Base-by-base conservation (phyloP, 192 early-diverging fungal genomes). In the Chytriomyces sp. region DNA sequence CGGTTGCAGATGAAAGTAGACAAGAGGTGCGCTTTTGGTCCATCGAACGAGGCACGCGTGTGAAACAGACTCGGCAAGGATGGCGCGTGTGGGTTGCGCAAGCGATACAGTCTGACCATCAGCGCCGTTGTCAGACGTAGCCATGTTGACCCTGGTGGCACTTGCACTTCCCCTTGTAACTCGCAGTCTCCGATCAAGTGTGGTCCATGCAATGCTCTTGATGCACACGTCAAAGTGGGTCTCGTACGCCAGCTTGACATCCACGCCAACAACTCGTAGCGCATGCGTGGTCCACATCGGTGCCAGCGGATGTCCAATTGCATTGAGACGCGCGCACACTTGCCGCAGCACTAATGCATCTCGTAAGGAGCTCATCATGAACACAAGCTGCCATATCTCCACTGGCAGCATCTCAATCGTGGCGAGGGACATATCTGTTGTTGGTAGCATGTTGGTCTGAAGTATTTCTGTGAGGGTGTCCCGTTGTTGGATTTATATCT, bases 51-150 rank as follows among this genome's bases (percentile, higher is more conserved):
- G 50, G 20, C 49, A 18, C 16, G n/a, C 13, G 35, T 70, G 69
- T 5, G 69, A 70, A 23, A 70, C 57, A n/a, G 69, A 23, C 13
- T 50, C 50, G 7, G 69, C 69, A 26, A 70, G 23, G 7, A 70
- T 47, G 11, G 57, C 49, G 20, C 35, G 35, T 35, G 35, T 35
- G 35, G 3, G 35, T 35, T 35, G 35, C 35, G 35, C 35, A 35
- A 35, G 0, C 35, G 35, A 35, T 35, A 35, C 35, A 35, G 35
- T 35, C 35, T 35, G 35, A 35, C 35, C 35, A 35, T 35, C 35
- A 2, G 4, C 35, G 35, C 0, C 35, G 35, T 35, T 35, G 35
- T 35, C 35, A 35, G 35, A 35, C 0, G 35, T 35, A 35, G 35
- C 35, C 35, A 35, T 35, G 35, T 35, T 35, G 35, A 35, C 35